phyloP scores from a whole-genome alignment of 139 green algal genomes.

The Bryopsis sp. region DNA sequence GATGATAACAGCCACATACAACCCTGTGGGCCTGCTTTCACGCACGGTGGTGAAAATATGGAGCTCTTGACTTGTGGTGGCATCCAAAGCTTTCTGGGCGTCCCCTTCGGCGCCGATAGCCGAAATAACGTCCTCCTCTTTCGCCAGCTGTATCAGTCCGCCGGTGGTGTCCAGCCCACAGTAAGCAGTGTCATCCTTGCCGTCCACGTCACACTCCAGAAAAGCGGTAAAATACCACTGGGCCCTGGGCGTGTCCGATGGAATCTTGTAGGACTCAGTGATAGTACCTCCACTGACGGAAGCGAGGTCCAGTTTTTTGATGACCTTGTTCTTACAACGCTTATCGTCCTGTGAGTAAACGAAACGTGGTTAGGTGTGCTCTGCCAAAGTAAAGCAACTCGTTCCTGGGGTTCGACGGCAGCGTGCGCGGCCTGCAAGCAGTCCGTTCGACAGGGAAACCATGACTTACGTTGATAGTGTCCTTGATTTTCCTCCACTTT shows the following conservation, averaged over 20 bases:
- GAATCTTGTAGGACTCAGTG: background rate
- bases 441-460: background rate
- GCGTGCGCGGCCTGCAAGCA: background rate
- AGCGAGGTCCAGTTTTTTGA: background rate
- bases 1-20: conserved; percentile 8
- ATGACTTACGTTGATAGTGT: background rate
- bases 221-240: conserved; percentile 8
- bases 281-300: background rate
- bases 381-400: too few species aligned
- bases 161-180: conserved; percentile 15
- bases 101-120: background rate
- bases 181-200: conserved; percentile 9
- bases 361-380: too few species aligned
- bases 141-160: background rate
- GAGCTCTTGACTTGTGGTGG: background rate
- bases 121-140: background rate
- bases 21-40: background rate
- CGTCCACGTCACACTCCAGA: background rate
- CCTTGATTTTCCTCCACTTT: conserved; percentile 13
- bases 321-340: background rate
- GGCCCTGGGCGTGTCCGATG: conserved; percentile 9
- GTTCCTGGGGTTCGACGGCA: too few species aligned
- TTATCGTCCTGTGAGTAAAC: conserved; percentile 18
- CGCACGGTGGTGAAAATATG: background rate
- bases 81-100: background rate